These are phyloP conservation scores for Flaveria robusta DNA, from an alignment of 129 eudicot species.

Conservation along the genomic window DNA sequence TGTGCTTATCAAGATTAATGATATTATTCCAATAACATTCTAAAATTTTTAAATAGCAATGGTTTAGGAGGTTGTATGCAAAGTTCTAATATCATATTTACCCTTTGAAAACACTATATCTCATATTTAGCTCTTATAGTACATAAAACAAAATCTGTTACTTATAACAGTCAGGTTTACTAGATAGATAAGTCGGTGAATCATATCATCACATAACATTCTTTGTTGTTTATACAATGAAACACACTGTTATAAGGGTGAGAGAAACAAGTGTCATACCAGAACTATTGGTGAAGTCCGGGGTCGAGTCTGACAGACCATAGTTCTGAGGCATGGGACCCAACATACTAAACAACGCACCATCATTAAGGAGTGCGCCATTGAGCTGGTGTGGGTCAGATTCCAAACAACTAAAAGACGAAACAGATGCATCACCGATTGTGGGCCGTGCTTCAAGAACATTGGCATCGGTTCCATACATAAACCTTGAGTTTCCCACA, in stretches of 20 bases:
- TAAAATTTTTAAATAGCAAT: not conserved
- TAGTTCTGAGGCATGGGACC: conserved; percentile 57
- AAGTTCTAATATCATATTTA: not conserved
- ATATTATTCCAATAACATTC: not conserved
- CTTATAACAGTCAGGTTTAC: not conserved
- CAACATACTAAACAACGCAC: conserved; percentile 55
- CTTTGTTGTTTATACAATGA: not conserved
- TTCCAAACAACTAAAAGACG: conserved; percentile 66
- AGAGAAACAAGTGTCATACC: conserved; percentile 45
- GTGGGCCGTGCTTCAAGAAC: conserved; percentile 49
- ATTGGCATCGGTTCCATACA: conserved; percentile 51
- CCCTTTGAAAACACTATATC: not conserved
- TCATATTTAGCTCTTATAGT: not conserved
- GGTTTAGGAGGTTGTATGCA: conserved; percentile 12
- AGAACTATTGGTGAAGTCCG: conserved; percentile 53
- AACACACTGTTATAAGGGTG: not conserved
- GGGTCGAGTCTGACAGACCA: conserved; percentile 57
- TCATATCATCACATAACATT: not conserved
- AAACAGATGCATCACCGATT: conserved; percentile 58
- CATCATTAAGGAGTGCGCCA: conserved; percentile 57
- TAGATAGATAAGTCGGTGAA: not conserved
- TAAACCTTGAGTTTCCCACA: conserved; percentile 49
- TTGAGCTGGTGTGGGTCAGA: conserved; percentile 65
- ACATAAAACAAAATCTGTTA: not conserved
- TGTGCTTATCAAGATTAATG: not conserved